phyloP scores from a whole-genome alignment of 1,139 yeast species.

The Trichomonascaceae sp. region DNA sequence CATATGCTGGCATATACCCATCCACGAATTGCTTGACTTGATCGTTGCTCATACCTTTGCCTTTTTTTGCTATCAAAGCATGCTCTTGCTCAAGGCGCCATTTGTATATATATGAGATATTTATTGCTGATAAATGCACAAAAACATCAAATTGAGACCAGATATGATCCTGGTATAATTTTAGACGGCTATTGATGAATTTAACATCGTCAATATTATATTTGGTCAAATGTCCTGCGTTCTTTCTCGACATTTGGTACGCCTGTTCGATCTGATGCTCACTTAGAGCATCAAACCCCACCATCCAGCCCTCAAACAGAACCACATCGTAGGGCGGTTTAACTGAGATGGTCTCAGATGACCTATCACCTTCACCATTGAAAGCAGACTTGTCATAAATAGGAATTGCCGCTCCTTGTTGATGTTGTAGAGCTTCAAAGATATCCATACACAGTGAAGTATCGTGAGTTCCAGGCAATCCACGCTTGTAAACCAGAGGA shows the following conservation, averaged over 20 bases:
- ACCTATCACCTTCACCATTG: constrained; percentile 75
- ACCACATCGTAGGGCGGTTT: constrained; percentile 51
- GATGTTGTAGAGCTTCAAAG: constrained; percentile 23
- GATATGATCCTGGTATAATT: constrained; percentile 41
- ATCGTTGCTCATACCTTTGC: constrained; percentile 73
- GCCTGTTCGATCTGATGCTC: constrained; percentile 26
- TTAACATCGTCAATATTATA: constrained; percentile 32
- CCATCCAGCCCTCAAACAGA: constrained; percentile 91
- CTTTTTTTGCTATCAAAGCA: constrained; percentile 46
- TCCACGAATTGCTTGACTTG: constrained; percentile 64
- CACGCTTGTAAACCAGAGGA: constrained; percentile 64
- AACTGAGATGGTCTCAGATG: constrained; percentile 20
- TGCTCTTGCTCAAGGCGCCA: constrained; percentile 92
- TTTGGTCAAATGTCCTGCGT: constrained; percentile 7
- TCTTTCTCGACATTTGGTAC: constrained; percentile 10
- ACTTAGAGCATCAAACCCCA: constrained; percentile 57
- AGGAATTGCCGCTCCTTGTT: constrained; percentile 46
- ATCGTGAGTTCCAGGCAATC: constrained; percentile 95
- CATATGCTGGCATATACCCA: constrained; percentile 83
- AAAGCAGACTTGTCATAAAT: constrained; percentile 71
- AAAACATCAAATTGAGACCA: constrained; percentile 59
- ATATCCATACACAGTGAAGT: constrained; percentile 36
- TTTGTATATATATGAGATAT: constrained; percentile 55
- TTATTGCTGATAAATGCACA: constrained; percentile 55
- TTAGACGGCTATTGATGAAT: constrained; percentile 46